These are phyloP conservation scores for Aspergillaceae sp. DNA, from an alignment of 2,329 filamentous ascomycete genomes.

Conservation along the genomic window DNA sequence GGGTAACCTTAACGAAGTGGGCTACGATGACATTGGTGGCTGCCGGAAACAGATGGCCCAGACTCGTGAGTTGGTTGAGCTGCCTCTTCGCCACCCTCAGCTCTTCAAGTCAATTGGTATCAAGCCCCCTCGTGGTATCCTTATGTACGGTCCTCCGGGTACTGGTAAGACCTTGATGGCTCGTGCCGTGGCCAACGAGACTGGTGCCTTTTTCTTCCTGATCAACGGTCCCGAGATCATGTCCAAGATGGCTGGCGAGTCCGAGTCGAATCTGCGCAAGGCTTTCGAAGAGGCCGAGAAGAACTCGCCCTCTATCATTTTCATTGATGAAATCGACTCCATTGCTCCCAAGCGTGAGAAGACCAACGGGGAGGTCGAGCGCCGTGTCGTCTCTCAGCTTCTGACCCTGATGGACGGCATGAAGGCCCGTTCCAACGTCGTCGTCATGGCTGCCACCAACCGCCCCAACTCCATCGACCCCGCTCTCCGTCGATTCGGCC, in stretches of 20 bases:
- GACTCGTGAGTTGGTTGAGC: slow-evolving; percentile 96
- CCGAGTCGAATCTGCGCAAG: slow-evolving; percentile 94
- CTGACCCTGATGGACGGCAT: slow-evolving; percentile 98
- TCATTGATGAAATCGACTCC: slow-evolving; percentile 98
- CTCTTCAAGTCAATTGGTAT: slow-evolving; percentile 99
- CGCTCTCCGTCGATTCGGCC: slow-evolving; percentile 91
- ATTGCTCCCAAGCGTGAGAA: slow-evolving; percentile 99
- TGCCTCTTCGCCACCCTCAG: slow-evolving; percentile 91
- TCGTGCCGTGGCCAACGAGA: slow-evolving; percentile 96
- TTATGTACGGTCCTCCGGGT: slow-evolving; percentile 93
- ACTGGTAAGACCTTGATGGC: slow-evolving; percentile 99
- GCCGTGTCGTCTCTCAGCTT: slow-evolving; percentile 94
- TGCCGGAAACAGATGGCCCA: slow-evolving; percentile 99
- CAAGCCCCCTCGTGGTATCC: slow-evolving; percentile 95
- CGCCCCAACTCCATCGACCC: slow-evolving; percentile 98
- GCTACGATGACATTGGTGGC: slow-evolving; percentile 98
- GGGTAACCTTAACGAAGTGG: slow-evolving; percentile 97
- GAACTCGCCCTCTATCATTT: slow-evolving; percentile 98
- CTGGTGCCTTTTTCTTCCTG: slow-evolving; percentile 97
- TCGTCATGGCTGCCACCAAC: slow-evolving; percentile 99
- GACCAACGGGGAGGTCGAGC: slow-evolving; percentile 98
- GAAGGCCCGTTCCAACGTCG: slow-evolving; percentile 97
- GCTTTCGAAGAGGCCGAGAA: slow-evolving; percentile 99
- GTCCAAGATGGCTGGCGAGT: slow-evolving; percentile 99
- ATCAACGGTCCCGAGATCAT: slow-evolving; percentile 99